A percentile compares a stretch with the other conserved stretches of the same genome.
Conservation (phyloP, 164 flowering plant genomes). For the Tinospora cordifolia region DNA sequence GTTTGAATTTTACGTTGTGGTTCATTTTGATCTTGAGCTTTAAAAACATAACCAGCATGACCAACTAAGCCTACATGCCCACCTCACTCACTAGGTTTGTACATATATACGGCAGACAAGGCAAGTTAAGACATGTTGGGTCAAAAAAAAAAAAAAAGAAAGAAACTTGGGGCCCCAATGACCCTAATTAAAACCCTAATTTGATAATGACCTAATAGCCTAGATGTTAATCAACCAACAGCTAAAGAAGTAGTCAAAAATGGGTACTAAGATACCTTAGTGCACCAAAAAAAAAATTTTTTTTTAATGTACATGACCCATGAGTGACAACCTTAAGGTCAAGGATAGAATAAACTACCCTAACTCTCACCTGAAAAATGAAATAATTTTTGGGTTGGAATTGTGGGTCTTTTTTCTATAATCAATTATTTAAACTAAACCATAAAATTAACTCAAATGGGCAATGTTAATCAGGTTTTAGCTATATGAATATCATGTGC, state of each 20-base stretch:
- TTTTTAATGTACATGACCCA: not conserved
- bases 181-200: not conserved
- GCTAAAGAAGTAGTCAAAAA: no score
- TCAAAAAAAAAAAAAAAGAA: not conserved
- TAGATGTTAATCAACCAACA: no score
- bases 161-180: not conserved
- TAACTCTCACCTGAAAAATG: not conserved
- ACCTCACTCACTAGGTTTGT: slow-evolving; percentile 1
- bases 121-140: not conserved
- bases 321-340: not conserved
- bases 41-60: not conserved
- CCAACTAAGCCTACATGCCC: not conserved
- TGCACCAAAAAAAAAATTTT: no score
- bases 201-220: not conserved
- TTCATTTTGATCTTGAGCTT: no score
- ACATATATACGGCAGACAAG: not conserved
- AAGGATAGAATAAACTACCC: not conserved
- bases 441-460: not conserved
- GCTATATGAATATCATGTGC: slow-evolving; percentile 5
- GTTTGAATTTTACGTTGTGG: no score
- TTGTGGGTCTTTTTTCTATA: not conserved
- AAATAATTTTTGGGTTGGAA: not conserved
- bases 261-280: no score
- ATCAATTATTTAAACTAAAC: not conserved
- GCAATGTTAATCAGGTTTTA: not conserved